Evolutionary conservation across 2,329 filamentous ascomycete genomes (phyloP).

Genomic region (Fusarium dimerum): DNA sequence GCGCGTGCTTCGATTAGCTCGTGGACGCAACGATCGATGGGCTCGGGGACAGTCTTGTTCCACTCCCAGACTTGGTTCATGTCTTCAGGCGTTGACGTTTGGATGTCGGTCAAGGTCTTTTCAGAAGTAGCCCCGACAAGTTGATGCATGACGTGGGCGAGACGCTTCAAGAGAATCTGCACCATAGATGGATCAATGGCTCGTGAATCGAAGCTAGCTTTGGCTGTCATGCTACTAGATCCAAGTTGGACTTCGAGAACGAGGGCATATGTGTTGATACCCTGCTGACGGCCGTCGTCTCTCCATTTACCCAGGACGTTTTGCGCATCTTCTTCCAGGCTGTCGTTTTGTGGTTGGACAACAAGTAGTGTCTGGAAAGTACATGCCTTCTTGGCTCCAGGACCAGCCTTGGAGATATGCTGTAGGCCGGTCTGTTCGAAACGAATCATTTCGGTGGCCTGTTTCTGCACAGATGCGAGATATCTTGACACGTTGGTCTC

Average conservation of each 20-base stretch:
- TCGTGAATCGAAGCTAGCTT: not conserved
- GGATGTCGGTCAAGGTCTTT: not conserved
- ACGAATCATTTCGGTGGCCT: constrained; percentile 13
- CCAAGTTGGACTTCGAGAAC: constrained; percentile 1
- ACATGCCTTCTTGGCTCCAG: constrained; percentile 2
- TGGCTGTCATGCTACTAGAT: not conserved
- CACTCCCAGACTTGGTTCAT: constrained; percentile 14
- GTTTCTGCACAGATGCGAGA: constrained; percentile 35
- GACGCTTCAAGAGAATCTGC: not conserved
- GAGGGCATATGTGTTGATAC: constrained; percentile 5
- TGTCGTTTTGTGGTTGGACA: not conserved
- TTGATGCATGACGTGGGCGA: not conserved
- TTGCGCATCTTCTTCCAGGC: not conserved
- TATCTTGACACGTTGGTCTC: constrained; percentile 37
- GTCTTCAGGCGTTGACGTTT: not conserved
- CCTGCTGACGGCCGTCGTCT: not conserved
- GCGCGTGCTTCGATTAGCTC: not conserved
- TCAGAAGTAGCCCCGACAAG: not conserved
- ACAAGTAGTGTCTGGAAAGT: constrained; percentile 14
- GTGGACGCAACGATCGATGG: constrained; percentile 19
- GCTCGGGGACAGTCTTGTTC: constrained; percentile 14
- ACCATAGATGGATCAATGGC: not conserved
- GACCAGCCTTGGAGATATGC: constrained; percentile 15
- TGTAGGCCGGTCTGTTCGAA: constrained; percentile 21
- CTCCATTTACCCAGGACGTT: not conserved